A percentile compares a stretch with the other conserved stretches of the same genome.
phyloP scores from a whole-genome alignment of 2,329 filamentous ascomycete genomes.

The Alternaria brassicicola region DNA sequence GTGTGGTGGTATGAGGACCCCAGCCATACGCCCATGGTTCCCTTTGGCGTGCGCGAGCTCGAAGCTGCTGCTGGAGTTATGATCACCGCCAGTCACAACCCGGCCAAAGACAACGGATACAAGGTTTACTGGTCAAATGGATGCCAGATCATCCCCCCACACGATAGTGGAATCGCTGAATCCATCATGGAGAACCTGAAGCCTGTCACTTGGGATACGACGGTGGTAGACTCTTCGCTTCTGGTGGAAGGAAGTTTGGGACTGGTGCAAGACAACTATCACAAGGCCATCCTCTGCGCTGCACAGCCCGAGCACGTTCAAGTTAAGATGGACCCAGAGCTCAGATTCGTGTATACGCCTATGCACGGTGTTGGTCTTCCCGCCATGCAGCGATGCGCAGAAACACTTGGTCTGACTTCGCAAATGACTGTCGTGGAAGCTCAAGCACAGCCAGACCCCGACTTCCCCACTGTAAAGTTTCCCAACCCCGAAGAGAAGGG shows the following conservation, averaged over 20 bases:
- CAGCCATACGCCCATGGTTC: slow-evolving; percentile 66
- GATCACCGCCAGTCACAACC: slow-evolving; percentile 71
- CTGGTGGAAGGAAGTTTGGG: slow-evolving; percentile 52
- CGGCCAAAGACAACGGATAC: slow-evolving; percentile 69
- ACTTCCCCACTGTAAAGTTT: slow-evolving; percentile 68
- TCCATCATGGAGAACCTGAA: slow-evolving; percentile 62
- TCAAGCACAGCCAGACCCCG: slow-evolving; percentile 65
- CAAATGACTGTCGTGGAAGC: slow-evolving; percentile 56
- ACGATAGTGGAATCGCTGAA: slow-evolving; percentile 63
- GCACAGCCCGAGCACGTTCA: slow-evolving; percentile 34
- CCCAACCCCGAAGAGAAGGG: slow-evolving; percentile 71
- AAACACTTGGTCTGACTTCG: slow-evolving; percentile 49
- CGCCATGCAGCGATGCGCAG: slow-evolving; percentile 53
- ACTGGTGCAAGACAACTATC: slow-evolving; percentile 53
- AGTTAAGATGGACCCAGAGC: slow-evolving; percentile 29
- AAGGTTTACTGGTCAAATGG: slow-evolving; percentile 71
- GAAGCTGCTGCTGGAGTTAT: slow-evolving; percentile 66
- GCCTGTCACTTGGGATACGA: slow-evolving; percentile 58
- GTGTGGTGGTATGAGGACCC: slow-evolving; percentile 65
- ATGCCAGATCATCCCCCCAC: slow-evolving; percentile 69
- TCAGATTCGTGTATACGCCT: slow-evolving; percentile 61
- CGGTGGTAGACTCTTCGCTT: slow-evolving; percentile 49
- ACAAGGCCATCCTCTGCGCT: slow-evolving; percentile 52
- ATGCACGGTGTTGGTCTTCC: slow-evolving; percentile 63
- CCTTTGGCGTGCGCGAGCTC: slow-evolving; percentile 63